Conservation (phyloP, 1,139 yeast species). For the Pichia sp. region DNA sequence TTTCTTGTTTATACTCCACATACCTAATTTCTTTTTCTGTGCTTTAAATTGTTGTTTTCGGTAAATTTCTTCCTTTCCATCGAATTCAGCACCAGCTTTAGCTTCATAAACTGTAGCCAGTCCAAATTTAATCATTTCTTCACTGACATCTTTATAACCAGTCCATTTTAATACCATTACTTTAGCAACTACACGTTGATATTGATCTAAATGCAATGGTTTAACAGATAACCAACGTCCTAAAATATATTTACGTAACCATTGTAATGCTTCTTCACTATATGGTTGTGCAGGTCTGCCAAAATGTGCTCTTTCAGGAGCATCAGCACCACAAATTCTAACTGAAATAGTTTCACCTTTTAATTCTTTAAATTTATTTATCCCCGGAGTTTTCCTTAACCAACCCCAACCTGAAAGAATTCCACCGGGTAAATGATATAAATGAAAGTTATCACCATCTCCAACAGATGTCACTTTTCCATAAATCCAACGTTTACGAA, state of each 20-base stretch:
- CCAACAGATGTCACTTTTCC: constrained; percentile 92
- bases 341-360: constrained; percentile 59
- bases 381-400: constrained; percentile 52
- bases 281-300: constrained; percentile 91
- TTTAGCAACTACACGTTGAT: constrained; percentile 80
- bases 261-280: constrained; percentile 74
- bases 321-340: constrained; percentile 92
- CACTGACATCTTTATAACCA: constrained; percentile 74
- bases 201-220: constrained; percentile 82
- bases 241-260: constrained; percentile 61
- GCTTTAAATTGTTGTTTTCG: constrained; percentile 56
- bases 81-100: constrained; percentile 76
- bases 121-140: constrained; percentile 79
- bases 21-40: constrained; percentile 50
- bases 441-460: constrained; percentile 92
- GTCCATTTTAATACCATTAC: constrained; percentile 70
- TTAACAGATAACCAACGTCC: constrained; percentile 66
- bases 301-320: constrained; percentile 93
- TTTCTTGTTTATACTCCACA: constrained; percentile 52
- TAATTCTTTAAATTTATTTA: constrained; percentile 39
- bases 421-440: constrained; percentile 95
- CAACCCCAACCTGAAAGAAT: constrained; percentile 87
- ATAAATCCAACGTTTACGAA: constrained; percentile 44
- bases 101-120: constrained; percentile 86
- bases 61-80: constrained; percentile 61